These are phyloP conservation scores for Fusarium incarnatum DNA, from an alignment of 2,329 filamentous ascomycete genomes.

Conservation along the genomic window DNA sequence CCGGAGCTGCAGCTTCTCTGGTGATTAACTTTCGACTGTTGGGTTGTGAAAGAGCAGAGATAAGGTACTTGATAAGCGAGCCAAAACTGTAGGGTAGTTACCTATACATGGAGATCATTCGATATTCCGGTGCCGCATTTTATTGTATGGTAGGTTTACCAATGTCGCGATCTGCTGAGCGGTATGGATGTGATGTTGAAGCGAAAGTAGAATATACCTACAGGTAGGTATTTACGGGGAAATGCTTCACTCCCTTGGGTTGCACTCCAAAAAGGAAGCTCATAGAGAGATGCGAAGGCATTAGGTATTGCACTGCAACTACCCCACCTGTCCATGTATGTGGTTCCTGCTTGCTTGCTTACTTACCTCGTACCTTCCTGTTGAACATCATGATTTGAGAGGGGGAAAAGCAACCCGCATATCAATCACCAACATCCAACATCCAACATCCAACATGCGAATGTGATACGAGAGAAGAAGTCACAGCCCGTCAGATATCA, in stretches of 20 bases:
- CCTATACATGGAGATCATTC: not conserved
- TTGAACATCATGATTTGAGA: not conserved
- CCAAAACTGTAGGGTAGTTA: not conserved
- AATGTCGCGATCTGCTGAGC: not conserved
- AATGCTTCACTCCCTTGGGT: not conserved
- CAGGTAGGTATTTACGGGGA: too few species aligned
- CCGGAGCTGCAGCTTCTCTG: constrained; percentile 1
- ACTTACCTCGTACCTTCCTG: not conserved
- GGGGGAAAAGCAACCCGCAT: not conserved
- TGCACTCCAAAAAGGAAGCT: not conserved
- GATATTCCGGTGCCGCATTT: not conserved
- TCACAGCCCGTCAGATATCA: constrained; percentile 1
- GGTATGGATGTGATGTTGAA: not conserved
- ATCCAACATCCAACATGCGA: constrained; percentile 8
- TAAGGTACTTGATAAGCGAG: not conserved
- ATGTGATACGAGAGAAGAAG: not conserved
- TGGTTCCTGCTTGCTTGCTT: not conserved
- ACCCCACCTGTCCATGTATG: not conserved
- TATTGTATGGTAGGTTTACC: not conserved
- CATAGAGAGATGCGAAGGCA: not conserved
- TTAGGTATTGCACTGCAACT: not conserved
- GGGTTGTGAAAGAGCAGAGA: not conserved
- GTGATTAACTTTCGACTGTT: constrained; percentile 1
- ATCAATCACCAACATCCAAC: constrained; percentile 13
- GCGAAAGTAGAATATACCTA: not conserved